Percentiles rank a stretch among this genome's conserved stretches.
phyloP scores from a whole-genome alignment of 345 rosid species.

The Laguncularia racemosa region DNA sequence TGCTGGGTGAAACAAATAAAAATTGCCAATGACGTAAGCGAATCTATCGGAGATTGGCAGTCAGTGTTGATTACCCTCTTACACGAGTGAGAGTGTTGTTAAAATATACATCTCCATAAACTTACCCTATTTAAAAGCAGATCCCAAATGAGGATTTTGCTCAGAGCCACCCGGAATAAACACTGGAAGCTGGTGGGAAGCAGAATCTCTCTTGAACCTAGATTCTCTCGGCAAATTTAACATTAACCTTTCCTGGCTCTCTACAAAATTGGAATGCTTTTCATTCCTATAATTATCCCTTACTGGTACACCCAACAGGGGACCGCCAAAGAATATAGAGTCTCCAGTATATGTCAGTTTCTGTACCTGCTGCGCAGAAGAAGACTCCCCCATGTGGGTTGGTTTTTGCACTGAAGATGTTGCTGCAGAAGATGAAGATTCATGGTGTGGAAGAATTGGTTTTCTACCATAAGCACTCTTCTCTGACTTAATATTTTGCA shows the following conservation, averaged over 20 bases:
- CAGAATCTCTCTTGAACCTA: constrained; percentile 76
- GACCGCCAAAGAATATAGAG: constrained; percentile 95
- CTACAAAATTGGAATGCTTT: constrained; percentile 36
- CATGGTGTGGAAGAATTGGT: constrained; percentile 35
- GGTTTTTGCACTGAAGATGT: constrained; percentile 11
- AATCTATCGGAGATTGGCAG: too few species aligned
- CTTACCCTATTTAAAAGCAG: constrained; percentile 31
- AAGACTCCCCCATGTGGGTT: not conserved
- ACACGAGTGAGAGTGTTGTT: too few species aligned
- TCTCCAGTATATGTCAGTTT: constrained; percentile 73
- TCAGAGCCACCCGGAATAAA: constrained; percentile 57
- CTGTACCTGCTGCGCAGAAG: constrained; percentile 18
- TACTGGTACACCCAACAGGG: constrained; percentile 54
- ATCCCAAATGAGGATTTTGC: constrained; percentile 28
- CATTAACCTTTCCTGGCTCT: constrained; percentile 49
- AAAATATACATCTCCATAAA: too few species aligned
- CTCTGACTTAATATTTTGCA: constrained; percentile 37
- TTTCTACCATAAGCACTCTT: constrained; percentile 32
- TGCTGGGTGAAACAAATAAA: too few species aligned
- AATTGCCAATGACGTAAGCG: too few species aligned
- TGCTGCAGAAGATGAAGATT: constrained; percentile 35
- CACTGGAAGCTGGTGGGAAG: constrained; percentile 90
- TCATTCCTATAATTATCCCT: constrained; percentile 56
- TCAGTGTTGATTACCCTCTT: too few species aligned
- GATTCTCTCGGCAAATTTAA: constrained; percentile 60